Base-by-base conservation (phyloP, 129 eudicot genomes). In the Tanacetum coccineum region DNA sequence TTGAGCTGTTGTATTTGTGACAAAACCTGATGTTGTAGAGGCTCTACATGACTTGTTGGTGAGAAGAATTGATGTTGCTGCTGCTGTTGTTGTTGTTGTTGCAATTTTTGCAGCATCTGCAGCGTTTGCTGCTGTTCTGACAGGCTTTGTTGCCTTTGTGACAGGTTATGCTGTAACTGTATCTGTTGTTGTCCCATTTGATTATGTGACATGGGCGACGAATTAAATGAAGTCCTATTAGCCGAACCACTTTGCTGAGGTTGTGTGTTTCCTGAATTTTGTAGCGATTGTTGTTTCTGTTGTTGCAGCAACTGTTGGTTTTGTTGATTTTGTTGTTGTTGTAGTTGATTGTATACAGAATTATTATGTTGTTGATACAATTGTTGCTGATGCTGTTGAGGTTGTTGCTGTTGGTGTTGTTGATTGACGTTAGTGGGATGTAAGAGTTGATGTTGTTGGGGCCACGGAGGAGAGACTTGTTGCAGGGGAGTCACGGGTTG, bases 61-160 rank as follows among this genome's bases (percentile, higher is more conserved):
- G 89, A 57, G 13, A 78, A 60, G 60, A 80, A 45, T 8, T 36
- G 42, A 12, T 76, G 85, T 21, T 60, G 81, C 10, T 64, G 78
- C 13, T 79, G 87, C 9, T 78, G 83, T 19, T 75, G 71, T 12
- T 83, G 87, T 14, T 79, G 88, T 51, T 77, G 84, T 62, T 86
- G 95, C 73, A 84, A 65, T 70, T 81, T 81, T 70, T 87, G 87
- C 60, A 87, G 76, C 21, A 83, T 71, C 70, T 81, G 95, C 49
- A 83, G 68, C 66, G 84, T 82, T 55, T 81, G 76, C 67, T 90
- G 97, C 64, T 84, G 94, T 45, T 89, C 96, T 15, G 94, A 70
- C 42, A 83, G 59, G 73, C 68, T 68, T 46, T 80, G 86, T 42
- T 78, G 84, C 70, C 82, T 74, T 74, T 79, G 86, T 9, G 76